Percentiles rank a stretch among this genome's conserved stretches.
phyloP scores from a whole-genome alignment of 305 asterid genomes.

The Fraxinus paxiana region DNA sequence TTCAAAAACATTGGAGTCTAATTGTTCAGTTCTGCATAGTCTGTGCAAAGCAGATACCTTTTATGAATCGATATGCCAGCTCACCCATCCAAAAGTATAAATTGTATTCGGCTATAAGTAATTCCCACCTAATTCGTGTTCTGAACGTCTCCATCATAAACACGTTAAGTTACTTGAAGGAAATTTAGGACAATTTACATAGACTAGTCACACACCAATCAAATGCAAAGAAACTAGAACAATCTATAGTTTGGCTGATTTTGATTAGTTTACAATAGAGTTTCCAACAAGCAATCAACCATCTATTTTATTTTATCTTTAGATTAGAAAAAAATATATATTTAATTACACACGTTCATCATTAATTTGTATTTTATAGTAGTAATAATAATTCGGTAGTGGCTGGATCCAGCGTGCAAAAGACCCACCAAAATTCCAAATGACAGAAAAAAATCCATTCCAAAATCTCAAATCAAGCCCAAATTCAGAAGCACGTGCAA shows the following conservation, averaged over 20 bases:
- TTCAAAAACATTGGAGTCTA: too few species aligned
- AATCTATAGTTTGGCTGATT: not conserved
- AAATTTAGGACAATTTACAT: not conserved
- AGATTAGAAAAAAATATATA: not conserved
- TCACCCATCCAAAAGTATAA: too few species aligned
- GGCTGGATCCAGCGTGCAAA: constrained; percentile 33
- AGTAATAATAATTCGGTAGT: not conserved
- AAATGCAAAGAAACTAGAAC: not conserved
- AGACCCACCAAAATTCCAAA: constrained; percentile 2
- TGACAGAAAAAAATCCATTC: not conserved
- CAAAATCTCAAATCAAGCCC: not conserved
- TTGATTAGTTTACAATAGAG: not conserved
- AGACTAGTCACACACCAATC: not conserved
- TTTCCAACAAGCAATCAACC: not conserved
- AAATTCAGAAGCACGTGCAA: not conserved
- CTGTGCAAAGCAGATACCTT: too few species aligned
- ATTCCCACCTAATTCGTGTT: not conserved
- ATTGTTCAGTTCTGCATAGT: too few species aligned
- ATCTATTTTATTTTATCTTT: not conserved
- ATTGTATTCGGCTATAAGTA: not conserved
- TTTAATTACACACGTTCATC: not conserved
- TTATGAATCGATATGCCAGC: too few species aligned
- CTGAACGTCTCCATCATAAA: not conserved
- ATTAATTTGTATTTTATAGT: not conserved
- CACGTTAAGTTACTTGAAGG: not conserved